Evolutionary conservation across 2,329 filamentous ascomycete genomes (phyloP).

Genomic region (Penicillium sp.): DNA sequence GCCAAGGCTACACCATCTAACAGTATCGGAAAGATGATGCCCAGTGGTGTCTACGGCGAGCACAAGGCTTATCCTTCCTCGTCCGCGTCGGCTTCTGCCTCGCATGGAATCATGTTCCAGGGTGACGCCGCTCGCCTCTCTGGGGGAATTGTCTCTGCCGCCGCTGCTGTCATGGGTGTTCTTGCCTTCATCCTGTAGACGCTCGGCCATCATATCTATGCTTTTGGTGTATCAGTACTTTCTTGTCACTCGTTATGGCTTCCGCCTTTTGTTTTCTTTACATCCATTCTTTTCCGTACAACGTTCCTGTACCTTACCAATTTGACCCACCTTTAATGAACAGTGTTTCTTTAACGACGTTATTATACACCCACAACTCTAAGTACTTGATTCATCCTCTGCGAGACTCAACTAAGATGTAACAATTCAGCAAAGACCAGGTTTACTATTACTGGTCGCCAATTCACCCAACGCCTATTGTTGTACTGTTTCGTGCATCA

Average conservation of each 20-base stretch:
- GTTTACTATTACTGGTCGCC: fast-evolving
- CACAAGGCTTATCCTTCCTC: slow-evolving; percentile 35
- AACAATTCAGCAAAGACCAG: not conserved
- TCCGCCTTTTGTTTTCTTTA: not conserved
- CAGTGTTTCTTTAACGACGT: not conserved
- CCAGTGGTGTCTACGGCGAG: slow-evolving; percentile 39
- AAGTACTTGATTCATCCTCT: fast-evolving
- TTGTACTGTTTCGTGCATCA: not conserved
- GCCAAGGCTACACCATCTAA: slow-evolving; percentile 30
- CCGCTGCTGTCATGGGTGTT: slow-evolving; percentile 26
- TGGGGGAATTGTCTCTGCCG: slow-evolving; percentile 23
- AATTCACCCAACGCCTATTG: fast-evolving
- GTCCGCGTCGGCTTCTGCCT: slow-evolving; percentile 35
- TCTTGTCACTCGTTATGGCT: slow-evolving; percentile 14
- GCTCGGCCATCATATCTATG: not conserved
- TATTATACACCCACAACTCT: not conserved
- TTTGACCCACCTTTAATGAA: slow-evolving; percentile 12
- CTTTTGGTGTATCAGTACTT: not conserved
- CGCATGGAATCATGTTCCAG: slow-evolving; percentile 21
- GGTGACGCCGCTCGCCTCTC: slow-evolving; percentile 24
- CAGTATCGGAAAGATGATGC: slow-evolving; percentile 26
- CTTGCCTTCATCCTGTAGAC: slow-evolving; percentile 31
- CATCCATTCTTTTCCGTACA: slow-evolving; percentile 1
- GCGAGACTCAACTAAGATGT: fast-evolving
- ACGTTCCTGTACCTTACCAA: slow-evolving; percentile 1